Evolutionary conservation across 2,329 filamentous ascomycete species (phyloP).

Genomic region (Alternaria atra): DNA sequence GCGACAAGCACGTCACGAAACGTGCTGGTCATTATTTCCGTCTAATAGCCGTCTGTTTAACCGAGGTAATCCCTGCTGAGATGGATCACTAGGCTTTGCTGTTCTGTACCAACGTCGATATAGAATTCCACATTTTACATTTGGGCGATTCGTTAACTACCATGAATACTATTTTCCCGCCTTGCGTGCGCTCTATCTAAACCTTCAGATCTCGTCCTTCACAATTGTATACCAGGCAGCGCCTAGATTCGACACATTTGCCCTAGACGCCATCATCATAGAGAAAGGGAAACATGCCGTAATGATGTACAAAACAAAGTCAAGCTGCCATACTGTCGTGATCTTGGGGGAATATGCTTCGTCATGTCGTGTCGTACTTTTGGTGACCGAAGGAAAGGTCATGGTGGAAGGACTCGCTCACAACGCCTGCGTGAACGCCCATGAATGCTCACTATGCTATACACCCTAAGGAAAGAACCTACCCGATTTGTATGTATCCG

Average conservation of each 20-base stretch:
- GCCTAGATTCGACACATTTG: conserved; percentile 2
- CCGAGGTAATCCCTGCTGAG: not conserved
- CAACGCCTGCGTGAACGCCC: conserved; percentile 43
- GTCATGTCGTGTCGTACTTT: conserved; percentile 44
- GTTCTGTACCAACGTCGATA: not conserved
- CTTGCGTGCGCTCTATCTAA: conserved; percentile 22
- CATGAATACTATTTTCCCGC: conserved; percentile 20
- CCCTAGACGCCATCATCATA: conserved; percentile 15
- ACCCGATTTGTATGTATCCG: conserved; percentile 23
- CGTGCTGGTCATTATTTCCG: conserved; percentile 9
- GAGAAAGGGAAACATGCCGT: conserved; percentile 19
- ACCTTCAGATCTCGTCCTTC: not conserved
- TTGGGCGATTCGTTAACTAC: not conserved
- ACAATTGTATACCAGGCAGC: conserved; percentile 1
- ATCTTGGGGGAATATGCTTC: conserved; percentile 41
- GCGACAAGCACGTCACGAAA: conserved; percentile 21
- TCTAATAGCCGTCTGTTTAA: not conserved
- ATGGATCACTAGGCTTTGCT: not conserved
- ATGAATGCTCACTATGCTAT: conserved; percentile 49
- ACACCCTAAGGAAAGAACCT: conserved; percentile 33
- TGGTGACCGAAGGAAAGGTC: conserved; percentile 27
- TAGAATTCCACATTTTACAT: not conserved
- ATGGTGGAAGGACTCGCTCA: conserved; percentile 22
- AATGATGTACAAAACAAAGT: conserved; percentile 35
- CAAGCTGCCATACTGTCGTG: conserved; percentile 30